Evolutionary conservation across 2,329 filamentous ascomycete species (phyloP).

Genomic region (Huntiella savannae): DNA sequence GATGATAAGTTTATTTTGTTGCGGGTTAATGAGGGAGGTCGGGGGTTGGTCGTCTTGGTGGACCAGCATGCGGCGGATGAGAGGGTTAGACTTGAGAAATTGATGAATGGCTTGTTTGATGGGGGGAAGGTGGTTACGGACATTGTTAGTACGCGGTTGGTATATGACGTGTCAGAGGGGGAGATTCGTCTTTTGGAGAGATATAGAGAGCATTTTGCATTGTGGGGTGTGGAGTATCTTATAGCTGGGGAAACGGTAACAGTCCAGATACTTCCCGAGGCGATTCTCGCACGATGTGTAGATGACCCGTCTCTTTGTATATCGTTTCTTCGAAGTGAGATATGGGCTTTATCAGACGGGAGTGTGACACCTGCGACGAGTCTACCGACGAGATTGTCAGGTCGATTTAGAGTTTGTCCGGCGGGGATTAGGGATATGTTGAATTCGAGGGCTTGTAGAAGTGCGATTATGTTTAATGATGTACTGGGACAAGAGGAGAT

Average conservation of each 20-base stretch:
- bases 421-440: constrained; percentile 56
- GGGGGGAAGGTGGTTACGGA: constrained; percentile 13
- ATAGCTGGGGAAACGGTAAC: constrained; percentile 19
- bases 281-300: constrained; percentile 58
- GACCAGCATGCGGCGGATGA: constrained; percentile 96
- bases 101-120: constrained; percentile 39
- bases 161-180: constrained; percentile 41
- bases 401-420: constrained; percentile 48
- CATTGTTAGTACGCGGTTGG: constrained; percentile 31
- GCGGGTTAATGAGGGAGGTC: constrained; percentile 24
- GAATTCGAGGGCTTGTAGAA: constrained; percentile 57
- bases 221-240: constrained; percentile 54
- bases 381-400: too few relatives aligned
- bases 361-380: too few relatives aligned
- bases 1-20: constrained; percentile 72
- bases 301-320: constrained; percentile 52
- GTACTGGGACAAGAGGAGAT: constrained; percentile 39
- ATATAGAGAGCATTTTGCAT: constrained; percentile 36
- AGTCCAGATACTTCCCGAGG: constrained; percentile 44
- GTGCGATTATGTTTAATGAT: constrained; percentile 81
- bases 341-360: constrained; percentile 22
- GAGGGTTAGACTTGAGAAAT: constrained; percentile 54
- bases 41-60: constrained; percentile 49
- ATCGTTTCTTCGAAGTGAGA: constrained; percentile 54
- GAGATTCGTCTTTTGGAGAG: constrained; percentile 41